phyloP scores from a whole-genome alignment of 2,329 filamentous ascomycete genomes.

The Hypoxylon sp. region DNA sequence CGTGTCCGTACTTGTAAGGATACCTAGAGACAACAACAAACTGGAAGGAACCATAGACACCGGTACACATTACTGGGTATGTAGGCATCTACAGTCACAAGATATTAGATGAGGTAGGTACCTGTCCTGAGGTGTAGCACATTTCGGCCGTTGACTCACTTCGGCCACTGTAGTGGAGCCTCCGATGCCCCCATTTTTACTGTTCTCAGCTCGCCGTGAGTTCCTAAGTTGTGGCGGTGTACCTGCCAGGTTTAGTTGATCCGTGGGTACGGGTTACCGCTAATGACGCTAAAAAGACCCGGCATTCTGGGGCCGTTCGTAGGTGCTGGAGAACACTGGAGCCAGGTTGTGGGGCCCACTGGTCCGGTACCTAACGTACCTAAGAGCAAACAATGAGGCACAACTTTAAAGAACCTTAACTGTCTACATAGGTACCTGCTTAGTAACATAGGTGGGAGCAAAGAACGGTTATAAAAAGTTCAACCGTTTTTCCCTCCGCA shows the following conservation, averaged over 20 bases:
- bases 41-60: not conserved
- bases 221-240: conserved; percentile 6
- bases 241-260: not conserved
- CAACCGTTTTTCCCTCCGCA: no score
- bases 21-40: not conserved
- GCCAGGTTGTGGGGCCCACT: no score
- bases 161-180: conserved; percentile 17
- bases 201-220: conserved; percentile 23
- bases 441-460: no score
- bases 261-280: not conserved
- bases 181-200: conserved; percentile 11
- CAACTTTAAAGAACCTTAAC: no score
- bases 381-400: no score
- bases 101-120: not conserved
- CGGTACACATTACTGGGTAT: not conserved
- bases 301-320: not conserved
- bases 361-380: no score
- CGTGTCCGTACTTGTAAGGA: no score
- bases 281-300: not conserved
- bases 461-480: no score
- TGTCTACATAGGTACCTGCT: no score
- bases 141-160: conserved; percentile 27
- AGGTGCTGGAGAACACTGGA: no score
- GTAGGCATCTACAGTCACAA: conserved; percentile 1
- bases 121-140: not conserved